Evolutionary conservation across 345 rosid species (phyloP).

Genomic region (Citrus maxima): DNA sequence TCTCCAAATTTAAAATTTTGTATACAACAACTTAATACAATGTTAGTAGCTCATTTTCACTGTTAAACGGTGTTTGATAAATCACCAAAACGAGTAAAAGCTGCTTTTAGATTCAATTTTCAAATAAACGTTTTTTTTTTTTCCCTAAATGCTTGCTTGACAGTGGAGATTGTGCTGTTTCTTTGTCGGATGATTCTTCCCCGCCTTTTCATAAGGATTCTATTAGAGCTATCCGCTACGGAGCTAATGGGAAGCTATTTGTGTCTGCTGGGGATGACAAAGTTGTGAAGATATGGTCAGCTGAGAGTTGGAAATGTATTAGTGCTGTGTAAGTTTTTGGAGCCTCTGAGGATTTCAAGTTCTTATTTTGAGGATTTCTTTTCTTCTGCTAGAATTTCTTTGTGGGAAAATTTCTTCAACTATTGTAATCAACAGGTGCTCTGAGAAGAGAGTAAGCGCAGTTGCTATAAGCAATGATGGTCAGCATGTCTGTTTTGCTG

Average conservation of each 20-base stretch:
- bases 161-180: constrained; percentile 51
- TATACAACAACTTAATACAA: not conserved
- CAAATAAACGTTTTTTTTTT: not conserved
- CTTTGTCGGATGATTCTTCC: constrained; percentile 61
- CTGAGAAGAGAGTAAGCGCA: constrained; percentile 93
- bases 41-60: not conserved
- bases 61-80: not conserved
- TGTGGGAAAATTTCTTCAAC: not conserved
- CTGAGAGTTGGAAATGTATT: constrained; percentile 72
- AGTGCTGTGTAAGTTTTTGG: constrained; percentile 53
- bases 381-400: not conserved
- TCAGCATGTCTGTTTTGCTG: constrained; percentile 73
- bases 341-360: not conserved
- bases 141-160: not conserved
- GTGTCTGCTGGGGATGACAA: constrained; percentile 95
- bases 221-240: constrained; percentile 72
- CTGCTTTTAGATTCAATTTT: not conserved
- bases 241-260: constrained; percentile 66
- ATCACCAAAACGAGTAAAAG: no score
- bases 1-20: not conserved
- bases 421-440: constrained; percentile 38
- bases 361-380: not conserved
- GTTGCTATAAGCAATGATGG: constrained; percentile 70
- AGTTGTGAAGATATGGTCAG: constrained; percentile 85
- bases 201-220: constrained; percentile 62